Conservation (phyloP, 768 basidiomycete species). For the Mycena epipterygia region DNA sequence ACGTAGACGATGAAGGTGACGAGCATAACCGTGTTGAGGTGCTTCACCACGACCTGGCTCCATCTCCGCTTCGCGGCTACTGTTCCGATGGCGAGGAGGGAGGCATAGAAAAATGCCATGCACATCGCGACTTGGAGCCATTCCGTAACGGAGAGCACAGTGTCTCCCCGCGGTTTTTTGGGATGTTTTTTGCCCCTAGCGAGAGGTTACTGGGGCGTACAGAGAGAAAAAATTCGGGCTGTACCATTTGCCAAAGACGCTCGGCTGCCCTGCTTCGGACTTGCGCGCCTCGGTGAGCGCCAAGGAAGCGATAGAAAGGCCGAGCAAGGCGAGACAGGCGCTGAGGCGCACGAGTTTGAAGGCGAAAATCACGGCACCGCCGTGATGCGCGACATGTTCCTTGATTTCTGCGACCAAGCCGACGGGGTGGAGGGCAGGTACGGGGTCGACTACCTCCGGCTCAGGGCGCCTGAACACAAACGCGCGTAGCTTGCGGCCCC, state of each 20-base stretch:
- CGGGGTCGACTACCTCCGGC: conserved; percentile 29
- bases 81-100: conserved; percentile 58
- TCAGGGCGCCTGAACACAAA: conserved; percentile 13
- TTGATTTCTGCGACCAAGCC: conserved; percentile 51
- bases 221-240: neutral
- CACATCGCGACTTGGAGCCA: conserved; percentile 49
- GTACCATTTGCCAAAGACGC: conserved; percentile 39
- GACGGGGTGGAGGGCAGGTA: conserved; percentile 38
- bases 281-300: conserved; percentile 47
- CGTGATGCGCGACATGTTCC: conserved; percentile 56
- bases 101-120: conserved; percentile 55
- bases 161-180: conserved; percentile 32
- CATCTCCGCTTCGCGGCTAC: conserved; percentile 54
- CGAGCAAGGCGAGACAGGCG: conserved; percentile 62
- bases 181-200: conserved; percentile 44
- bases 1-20: conserved; percentile 61
- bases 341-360: conserved; percentile 62
- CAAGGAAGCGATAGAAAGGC: conserved; percentile 61
- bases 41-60: conserved; percentile 54
- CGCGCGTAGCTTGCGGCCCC: conserved; percentile 29
- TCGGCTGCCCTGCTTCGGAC: conserved; percentile 10
- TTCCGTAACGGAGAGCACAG: conserved; percentile 39
- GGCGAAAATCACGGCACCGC: conserved; percentile 61
- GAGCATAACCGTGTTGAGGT: conserved; percentile 64
- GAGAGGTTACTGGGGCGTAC: neutral